Evolutionary conservation across 2,329 filamentous ascomycete species (phyloP).

Genomic region (Colletotrichum godetiae): DNA sequence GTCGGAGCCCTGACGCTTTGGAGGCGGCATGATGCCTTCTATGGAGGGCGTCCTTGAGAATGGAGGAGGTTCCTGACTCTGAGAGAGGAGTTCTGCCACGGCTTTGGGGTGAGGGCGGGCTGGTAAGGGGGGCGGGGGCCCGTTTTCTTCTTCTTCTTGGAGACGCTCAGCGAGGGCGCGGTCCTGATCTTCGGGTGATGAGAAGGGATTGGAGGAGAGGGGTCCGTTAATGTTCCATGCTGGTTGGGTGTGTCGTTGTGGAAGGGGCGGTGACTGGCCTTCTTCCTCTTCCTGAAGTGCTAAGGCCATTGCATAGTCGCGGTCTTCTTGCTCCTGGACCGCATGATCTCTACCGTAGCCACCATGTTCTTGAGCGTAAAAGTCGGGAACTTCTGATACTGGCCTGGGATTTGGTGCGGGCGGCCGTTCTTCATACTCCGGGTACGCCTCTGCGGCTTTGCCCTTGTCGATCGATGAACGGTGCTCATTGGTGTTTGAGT

Average conservation of each 20-base stretch:
- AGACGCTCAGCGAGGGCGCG: slow-evolving; percentile 22
- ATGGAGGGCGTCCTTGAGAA: slow-evolving; percentile 28
- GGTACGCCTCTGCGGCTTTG: neutral
- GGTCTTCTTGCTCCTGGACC: slow-evolving; percentile 30
- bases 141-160: slow-evolving; percentile 23
- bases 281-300: slow-evolving; percentile 33
- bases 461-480: neutral
- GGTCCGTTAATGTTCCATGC: slow-evolving; percentile 10
- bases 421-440: neutral
- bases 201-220: slow-evolving; percentile 6
- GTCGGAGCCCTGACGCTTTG: slow-evolving; percentile 19
- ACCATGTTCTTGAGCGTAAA: slow-evolving; percentile 25
- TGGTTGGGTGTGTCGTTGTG: slow-evolving; percentile 7
- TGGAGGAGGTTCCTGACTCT: slow-evolving; percentile 5
- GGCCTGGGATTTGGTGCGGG: slow-evolving; percentile 3
- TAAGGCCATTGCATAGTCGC: slow-evolving; percentile 29
- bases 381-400: slow-evolving; percentile 11
- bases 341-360: neutral
- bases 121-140: slow-evolving; percentile 21
- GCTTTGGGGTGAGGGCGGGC: slow-evolving; percentile 21
- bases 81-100: slow-evolving; percentile 24
- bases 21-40: slow-evolving; percentile 26
- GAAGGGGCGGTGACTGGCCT: slow-evolving; percentile 5
- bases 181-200: slow-evolving; percentile 23
- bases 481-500: neutral